These are phyloP conservation scores for Trichoderma koningiopsis DNA, from an alignment of 2,329 filamentous ascomycete genomes.

Conservation along the genomic window DNA sequence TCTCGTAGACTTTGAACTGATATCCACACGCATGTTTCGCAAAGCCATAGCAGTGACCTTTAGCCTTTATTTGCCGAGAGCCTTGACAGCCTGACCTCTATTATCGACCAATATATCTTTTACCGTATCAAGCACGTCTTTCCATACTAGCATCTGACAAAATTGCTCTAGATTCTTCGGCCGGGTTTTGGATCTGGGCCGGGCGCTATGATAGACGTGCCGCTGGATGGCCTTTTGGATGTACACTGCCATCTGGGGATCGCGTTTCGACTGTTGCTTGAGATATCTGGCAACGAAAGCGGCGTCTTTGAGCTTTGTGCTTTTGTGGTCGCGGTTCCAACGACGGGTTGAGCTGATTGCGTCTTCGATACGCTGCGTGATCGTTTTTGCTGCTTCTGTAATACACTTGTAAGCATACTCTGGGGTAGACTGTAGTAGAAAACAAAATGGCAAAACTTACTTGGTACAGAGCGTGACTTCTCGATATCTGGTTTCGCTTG, in stretches of 20 bases:
- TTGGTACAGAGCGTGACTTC: not conserved
- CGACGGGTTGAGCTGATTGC: conserved; percentile 42
- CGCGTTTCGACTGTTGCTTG: conserved; percentile 41
- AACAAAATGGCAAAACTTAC: not conserved
- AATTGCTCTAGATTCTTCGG: conserved; percentile 39
- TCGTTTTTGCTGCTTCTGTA: not conserved
- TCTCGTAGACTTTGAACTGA: not conserved
- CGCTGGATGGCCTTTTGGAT: conserved; percentile 39
- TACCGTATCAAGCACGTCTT: conserved; percentile 39
- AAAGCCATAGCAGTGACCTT: not conserved
- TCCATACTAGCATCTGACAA: conserved; percentile 38
- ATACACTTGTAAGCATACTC: not conserved
- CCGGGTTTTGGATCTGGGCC: conserved; percentile 18
- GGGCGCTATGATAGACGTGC: conserved; percentile 29
- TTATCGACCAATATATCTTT: conserved; percentile 37
- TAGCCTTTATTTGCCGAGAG: conserved; percentile 26
- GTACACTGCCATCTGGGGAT: conserved; percentile 38
- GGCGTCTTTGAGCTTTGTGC: conserved; percentile 36
- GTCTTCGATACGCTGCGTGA: conserved; percentile 38
- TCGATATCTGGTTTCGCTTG: conserved; percentile 10
- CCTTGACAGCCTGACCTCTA: conserved; percentile 28
- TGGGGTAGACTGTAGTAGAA: not conserved
- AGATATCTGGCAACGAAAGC: conserved; percentile 40
- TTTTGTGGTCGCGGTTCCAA: conserved; percentile 45
- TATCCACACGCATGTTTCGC: not conserved